Percentiles rank a stretch among this genome's conserved stretches.
Evolutionary conservation across 1,139 yeast genomes (phyloP).

Genomic region (Blastobotrys proliferans): DNA sequence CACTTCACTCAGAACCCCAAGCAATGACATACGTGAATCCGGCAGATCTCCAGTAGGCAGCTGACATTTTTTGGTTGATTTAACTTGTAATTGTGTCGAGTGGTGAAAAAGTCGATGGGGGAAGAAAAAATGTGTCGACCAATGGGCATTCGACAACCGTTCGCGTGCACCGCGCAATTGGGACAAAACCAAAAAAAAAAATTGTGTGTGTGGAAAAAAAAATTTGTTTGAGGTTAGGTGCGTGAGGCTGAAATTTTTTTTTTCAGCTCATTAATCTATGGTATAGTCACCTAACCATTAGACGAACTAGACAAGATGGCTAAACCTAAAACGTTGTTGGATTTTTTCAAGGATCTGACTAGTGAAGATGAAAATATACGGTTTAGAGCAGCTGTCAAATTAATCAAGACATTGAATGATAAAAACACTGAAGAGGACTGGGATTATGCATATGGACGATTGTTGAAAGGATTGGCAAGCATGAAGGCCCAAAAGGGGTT

Average conservation of each 20-base stretch:
- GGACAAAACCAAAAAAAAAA: constrained; percentile 7
- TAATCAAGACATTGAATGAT: constrained; percentile 53
- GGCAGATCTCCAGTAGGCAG: constrained; percentile 30
- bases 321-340: constrained; percentile 32
- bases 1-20: constrained; percentile 1
- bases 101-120: not conserved
- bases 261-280: not conserved
- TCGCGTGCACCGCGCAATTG: constrained; percentile 1
- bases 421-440: constrained; percentile 56
- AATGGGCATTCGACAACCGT: no score
- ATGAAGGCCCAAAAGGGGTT: constrained; percentile 83
- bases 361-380: constrained; percentile 75
- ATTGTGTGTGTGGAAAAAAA: constrained; percentile 7
- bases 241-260: constrained; percentile 1
- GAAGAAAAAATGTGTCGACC: not conserved
- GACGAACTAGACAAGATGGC: not conserved
- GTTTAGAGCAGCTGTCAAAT: constrained; percentile 61
- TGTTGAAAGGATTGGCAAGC: constrained; percentile 77
- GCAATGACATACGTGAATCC: constrained; percentile 30
- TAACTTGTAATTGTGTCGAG: not conserved
- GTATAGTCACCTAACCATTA: no score
- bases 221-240: not conserved
- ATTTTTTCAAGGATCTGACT: constrained; percentile 72
- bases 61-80: constrained; percentile 19
- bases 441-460: constrained; percentile 74